Conservation (phyloP, 148 eudicot genomes). For the Talinum fruticosum region DNA sequence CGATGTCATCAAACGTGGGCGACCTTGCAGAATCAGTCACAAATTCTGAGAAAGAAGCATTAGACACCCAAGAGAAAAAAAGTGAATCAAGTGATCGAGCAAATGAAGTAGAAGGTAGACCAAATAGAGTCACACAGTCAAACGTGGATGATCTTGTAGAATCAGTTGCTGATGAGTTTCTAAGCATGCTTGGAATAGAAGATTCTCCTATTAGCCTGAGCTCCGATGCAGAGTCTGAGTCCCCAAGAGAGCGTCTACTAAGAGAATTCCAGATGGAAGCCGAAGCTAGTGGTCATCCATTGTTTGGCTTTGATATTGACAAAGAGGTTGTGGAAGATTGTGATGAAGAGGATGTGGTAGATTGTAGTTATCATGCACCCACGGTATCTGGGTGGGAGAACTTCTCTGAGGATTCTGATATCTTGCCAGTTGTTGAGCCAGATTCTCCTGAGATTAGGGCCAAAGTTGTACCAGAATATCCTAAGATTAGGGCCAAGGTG, state of each 20-base stretch:
- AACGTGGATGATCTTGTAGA: slow-evolving; percentile 55
- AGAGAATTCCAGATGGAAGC: slow-evolving; percentile 57
- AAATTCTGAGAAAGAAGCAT: slow-evolving; percentile 45
- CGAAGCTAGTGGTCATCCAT: slow-evolving; percentile 35
- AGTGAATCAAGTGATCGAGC: slow-evolving; percentile 36
- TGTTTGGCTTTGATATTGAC: slow-evolving; percentile 39
- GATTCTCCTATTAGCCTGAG: slow-evolving; percentile 28
- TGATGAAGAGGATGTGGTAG: slow-evolving; percentile 24
- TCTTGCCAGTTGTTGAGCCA: slow-evolving; percentile 26
- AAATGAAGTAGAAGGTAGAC: slow-evolving; percentile 28
- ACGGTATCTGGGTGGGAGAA: slow-evolving; percentile 29
- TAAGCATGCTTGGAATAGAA: slow-evolving; percentile 47
- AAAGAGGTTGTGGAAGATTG: slow-evolving; percentile 29
- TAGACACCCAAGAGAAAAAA: slow-evolving; percentile 46
- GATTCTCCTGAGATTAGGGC: neutral
- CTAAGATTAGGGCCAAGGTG: slow-evolving; percentile 49
- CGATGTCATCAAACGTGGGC: slow-evolving; percentile 49
- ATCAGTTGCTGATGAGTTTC: slow-evolving; percentile 59
- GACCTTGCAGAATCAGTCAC: slow-evolving; percentile 50
- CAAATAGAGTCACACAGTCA: slow-evolving; percentile 38
- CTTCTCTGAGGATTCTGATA: slow-evolving; percentile 35
- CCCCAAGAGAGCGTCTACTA: slow-evolving; percentile 63
- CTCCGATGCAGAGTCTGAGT: slow-evolving; percentile 48
- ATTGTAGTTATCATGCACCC: slow-evolving; percentile 26
- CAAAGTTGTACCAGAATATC: slow-evolving; percentile 27